Base-by-base conservation (phyloP, 257 asterid genomes). In the Primulina eburnea region DNA sequence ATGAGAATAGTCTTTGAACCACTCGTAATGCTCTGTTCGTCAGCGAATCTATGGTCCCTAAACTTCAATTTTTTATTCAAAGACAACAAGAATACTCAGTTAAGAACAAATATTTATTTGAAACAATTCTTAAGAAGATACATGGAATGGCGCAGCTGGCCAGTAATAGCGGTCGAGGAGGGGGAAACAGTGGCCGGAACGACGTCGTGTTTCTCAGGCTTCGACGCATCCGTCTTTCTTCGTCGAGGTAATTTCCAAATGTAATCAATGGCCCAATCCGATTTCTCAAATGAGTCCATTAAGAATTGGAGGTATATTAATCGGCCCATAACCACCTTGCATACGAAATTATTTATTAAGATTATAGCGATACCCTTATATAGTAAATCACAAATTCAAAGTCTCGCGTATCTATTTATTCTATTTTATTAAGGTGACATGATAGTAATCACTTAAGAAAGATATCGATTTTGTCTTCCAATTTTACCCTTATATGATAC, bases 11-110 rank as follows among this genome's bases (percentile, higher is more conserved):
- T 86, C 96, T 80, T 93, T 93, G 76, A 93, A 89, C 97, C 99
- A 90, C 73, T 93, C 99, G 75, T 90, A 93, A 81, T 93, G 96
- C 73, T 93, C 99, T 78, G n/a, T n/a, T 93, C 99, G n/a, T 81
- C 81, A 29, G 93, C 75, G 70, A 89, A 90, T 73, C 97, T 89
- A 81, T 76, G 74, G 71, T 93, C 89, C 99, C 99, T 93, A 81
- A 77, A 72, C 58, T 34, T 43, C 28, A 17, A 60, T 12, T 5
- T 21, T 35, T 29, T 4, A 11, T 69, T 62, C 26, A 33, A 35
- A 69, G 37, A 17, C 6, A 6, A 52, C n/a, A 33, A 4, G 38
- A 63, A 47, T 40, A 20, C 14, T 17, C 35, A 24, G 64, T 7
- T 3, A 58, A 62, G 20, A 32, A 32, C 34, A 32, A 43, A 62